phyloP scores from a whole-genome alignment of 306 rosid species.

The Sindora glabra region DNA sequence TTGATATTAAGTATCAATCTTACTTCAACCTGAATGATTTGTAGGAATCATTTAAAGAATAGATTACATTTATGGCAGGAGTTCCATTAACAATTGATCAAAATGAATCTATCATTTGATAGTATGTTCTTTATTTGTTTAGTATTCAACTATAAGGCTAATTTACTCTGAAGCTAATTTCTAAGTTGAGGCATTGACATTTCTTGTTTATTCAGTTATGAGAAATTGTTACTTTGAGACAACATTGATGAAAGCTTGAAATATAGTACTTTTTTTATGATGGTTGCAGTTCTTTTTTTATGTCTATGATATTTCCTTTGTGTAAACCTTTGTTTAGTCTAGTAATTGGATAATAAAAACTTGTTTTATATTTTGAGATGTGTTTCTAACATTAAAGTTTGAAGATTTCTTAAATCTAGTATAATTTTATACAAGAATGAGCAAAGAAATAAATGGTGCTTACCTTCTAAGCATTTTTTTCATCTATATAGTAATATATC shows the following conservation, averaged over 20 bases:
- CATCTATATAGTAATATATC: not conserved
- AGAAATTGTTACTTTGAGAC: not conserved
- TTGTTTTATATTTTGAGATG: not conserved
- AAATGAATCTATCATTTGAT: conserved; percentile 66
- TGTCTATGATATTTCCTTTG: not conserved
- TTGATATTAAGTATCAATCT: conserved; percentile 69
- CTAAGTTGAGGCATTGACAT: conserved; percentile 48
- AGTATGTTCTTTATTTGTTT: conserved; percentile 85
- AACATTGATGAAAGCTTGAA: not conserved
- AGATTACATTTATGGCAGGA: conserved; percentile 94
- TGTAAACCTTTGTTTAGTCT: too few relatives aligned
- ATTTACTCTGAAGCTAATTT: conserved; percentile 34
- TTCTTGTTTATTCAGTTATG: not conserved
- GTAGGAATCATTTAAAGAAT: conserved; percentile 86
- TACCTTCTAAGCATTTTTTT: not conserved
- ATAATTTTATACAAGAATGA: not conserved
- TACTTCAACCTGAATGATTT: conserved; percentile 68
- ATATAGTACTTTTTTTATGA: not conserved
- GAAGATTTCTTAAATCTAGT: not conserved
- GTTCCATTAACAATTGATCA: conserved; percentile 70
- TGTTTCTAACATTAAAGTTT: not conserved
- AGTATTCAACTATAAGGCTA: conserved; percentile 73
- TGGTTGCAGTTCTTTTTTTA: too few relatives aligned
- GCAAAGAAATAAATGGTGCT: not conserved
- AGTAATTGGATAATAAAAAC: not conserved